Conservation (phyloP, 1,284 basidiomycete genomes). For the Sanghuangporus weigelae region DNA sequence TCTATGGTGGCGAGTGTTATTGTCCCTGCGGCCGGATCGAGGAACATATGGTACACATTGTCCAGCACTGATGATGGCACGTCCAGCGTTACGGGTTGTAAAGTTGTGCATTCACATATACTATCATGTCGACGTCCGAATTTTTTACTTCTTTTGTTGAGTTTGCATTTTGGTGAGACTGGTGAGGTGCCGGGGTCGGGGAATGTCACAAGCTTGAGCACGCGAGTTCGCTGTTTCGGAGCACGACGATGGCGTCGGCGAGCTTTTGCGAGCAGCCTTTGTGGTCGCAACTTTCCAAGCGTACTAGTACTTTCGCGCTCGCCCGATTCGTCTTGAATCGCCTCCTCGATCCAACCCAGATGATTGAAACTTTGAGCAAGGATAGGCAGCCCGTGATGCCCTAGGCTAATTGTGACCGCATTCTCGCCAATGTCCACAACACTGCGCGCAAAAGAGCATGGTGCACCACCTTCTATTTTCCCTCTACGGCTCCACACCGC, state of each 20-base stretch:
- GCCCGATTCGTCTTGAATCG: not conserved
- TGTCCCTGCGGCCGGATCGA: constrained; percentile 16
- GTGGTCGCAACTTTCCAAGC: not conserved
- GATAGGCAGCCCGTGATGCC: constrained; percentile 12
- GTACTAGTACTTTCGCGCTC: not conserved
- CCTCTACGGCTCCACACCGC: not conserved
- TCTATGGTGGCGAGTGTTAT: constrained; percentile 16
- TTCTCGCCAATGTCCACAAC: constrained; percentile 14
- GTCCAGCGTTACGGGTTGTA: constrained; percentile 17
- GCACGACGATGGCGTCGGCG: not conserved
- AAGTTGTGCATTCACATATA: constrained; percentile 8
- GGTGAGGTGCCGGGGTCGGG: constrained; percentile 15
- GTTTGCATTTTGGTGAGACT: not conserved
- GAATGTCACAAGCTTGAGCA: constrained; percentile 17
- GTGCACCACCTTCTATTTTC: constrained; percentile 2
- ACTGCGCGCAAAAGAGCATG: constrained; percentile 10
- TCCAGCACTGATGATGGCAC: constrained; percentile 11
- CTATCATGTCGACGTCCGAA: not conserved
- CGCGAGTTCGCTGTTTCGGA: not conserved
- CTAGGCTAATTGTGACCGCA: constrained; percentile 13
- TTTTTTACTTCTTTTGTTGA: not conserved
- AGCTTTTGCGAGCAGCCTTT: not conserved
- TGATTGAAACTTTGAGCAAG: constrained; percentile 18
- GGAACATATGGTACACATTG: constrained; percentile 13
- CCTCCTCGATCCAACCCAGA: constrained; percentile 17